These are phyloP conservation scores for Arthrinium puccinioides DNA, from an alignment of 2,329 filamentous ascomycete genomes.

Conservation along the genomic window DNA sequence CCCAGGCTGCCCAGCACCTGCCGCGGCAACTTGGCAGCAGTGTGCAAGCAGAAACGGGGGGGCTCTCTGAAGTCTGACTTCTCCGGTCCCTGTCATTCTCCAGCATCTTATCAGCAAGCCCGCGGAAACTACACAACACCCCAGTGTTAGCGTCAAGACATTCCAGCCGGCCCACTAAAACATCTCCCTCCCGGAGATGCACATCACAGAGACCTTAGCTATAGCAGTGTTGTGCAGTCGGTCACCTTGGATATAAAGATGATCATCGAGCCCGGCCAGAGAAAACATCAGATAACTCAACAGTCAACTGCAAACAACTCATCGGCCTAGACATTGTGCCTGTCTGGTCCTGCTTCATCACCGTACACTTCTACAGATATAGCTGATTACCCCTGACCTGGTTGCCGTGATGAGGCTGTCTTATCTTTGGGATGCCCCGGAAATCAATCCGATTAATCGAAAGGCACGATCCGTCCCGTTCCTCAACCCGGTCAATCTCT, in stretches of 20 bases:
- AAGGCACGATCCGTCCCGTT: slow-evolving; percentile 77
- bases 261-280: too few relatives aligned
- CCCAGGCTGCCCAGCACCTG: too few relatives aligned
- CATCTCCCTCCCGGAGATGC: slow-evolving; percentile 16
- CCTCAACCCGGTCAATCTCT: slow-evolving; percentile 69
- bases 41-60: too few relatives aligned
- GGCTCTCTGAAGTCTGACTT: slow-evolving; percentile 1
- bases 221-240: too few relatives aligned
- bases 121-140: slow-evolving; percentile 14
- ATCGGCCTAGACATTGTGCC: too few relatives aligned
- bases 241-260: too few relatives aligned
- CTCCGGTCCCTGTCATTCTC: not conserved
- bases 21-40: too few relatives aligned
- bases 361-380: too few relatives aligned
- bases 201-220: too few relatives aligned
- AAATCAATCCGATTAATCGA: slow-evolving; percentile 75
- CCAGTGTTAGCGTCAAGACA: slow-evolving; percentile 7
- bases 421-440: slow-evolving; percentile 48
- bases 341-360: too few relatives aligned
- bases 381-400: not conserved
- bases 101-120: slow-evolving; percentile 11
- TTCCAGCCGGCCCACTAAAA: slow-evolving; percentile 10
- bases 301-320: too few relatives aligned
- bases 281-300: too few relatives aligned
- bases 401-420: slow-evolving; percentile 23